phyloP scores from a whole-genome alignment of 306 rosid genomes.

The Elaeagnus macrophylla region DNA sequence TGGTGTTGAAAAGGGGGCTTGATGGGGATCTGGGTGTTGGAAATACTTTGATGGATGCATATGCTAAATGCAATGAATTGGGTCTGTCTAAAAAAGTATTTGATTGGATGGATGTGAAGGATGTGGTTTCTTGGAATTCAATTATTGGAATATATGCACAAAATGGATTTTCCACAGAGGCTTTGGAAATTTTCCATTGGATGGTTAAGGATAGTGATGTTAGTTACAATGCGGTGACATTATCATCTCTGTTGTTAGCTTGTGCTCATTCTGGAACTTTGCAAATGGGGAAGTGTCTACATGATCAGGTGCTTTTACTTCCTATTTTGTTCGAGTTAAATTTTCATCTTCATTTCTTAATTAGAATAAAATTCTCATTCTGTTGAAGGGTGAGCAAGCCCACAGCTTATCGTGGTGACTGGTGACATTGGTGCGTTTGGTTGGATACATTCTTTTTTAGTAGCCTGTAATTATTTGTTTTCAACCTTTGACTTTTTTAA shows the following conservation, averaged over 20 bases:
- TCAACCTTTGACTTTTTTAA: background rate
- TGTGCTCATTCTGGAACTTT: constrained; percentile 66
- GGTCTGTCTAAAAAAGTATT: constrained; percentile 54
- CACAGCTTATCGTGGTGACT: background rate
- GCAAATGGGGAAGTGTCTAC: constrained; percentile 66
- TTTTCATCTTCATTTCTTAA: background rate
- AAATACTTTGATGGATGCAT: constrained; percentile 83
- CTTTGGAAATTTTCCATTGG: constrained; percentile 45
- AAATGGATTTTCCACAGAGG: constrained; percentile 56
- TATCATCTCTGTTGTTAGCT: constrained; percentile 62
- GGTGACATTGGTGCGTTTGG: background rate
- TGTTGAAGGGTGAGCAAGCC: background rate
- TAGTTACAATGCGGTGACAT: constrained; percentile 44
- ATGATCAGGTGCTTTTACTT: constrained; percentile 50
- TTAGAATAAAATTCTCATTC: background rate
- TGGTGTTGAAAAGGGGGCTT: constrained; percentile 58
- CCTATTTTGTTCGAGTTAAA: background rate
- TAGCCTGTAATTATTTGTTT: background rate
- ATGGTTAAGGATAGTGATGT: constrained; percentile 38
- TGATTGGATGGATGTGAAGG: constrained; percentile 60
- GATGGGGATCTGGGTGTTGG: constrained; percentile 43
- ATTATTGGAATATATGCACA: constrained; percentile 69
- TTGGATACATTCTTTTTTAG: background rate
- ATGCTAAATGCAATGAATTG: constrained; percentile 65
- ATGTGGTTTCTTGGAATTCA: constrained; percentile 78